Base-by-base conservation (phyloP, 352 stramenopile genomes). In the Discostella stelligera region DNA sequence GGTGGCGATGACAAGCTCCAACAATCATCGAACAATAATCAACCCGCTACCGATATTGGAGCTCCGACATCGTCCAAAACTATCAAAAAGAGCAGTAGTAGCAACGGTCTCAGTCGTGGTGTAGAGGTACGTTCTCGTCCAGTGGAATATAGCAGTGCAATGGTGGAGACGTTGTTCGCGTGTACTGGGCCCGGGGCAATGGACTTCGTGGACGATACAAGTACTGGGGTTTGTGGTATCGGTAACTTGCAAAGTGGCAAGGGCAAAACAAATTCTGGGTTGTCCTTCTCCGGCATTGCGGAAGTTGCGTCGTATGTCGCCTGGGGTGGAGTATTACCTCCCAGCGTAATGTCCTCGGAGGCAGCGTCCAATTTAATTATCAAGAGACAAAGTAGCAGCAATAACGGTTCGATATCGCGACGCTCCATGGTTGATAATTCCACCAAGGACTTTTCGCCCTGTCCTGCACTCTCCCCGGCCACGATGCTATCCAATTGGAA, bases 71-170 rank as follows among this genome's bases (percentile, higher is more conserved):
- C 16, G 23, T 59, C 53, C 13, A 50, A 65, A 58, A 16, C 41
- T 20, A 53, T 74, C 58, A 74, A 71, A 65, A 46, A n/a, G 41
- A 52, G 64, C 61, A 58, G 72, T 65, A 46, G 21, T 44, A 30
- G 27, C 65, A 64, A 64, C 30, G 54, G 25, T 16, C 54, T 71
- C 13, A 44, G 37, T 41, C 52, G 85, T 54, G 82, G 80, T n/a
- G 78, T 90, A 0, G 71, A 85, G 70, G 68, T 89, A 46, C 61
- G 75, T 65, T 64, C 84, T 3, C 72, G 83, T 77, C 70, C 86
- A 9, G 55, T 86, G 21, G 74, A 86, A 37, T 80, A 82, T 48
- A 61, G 65, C 27, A 68, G 18, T 46, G 76, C 60, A 0, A 37
- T 80, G 32, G 56, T 58, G 0, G 76, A 80, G 8, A 83, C 69